phyloP scores from a whole-genome alignment of 2,329 filamentous ascomycete species.

The Didymosphaeria variabile region DNA sequence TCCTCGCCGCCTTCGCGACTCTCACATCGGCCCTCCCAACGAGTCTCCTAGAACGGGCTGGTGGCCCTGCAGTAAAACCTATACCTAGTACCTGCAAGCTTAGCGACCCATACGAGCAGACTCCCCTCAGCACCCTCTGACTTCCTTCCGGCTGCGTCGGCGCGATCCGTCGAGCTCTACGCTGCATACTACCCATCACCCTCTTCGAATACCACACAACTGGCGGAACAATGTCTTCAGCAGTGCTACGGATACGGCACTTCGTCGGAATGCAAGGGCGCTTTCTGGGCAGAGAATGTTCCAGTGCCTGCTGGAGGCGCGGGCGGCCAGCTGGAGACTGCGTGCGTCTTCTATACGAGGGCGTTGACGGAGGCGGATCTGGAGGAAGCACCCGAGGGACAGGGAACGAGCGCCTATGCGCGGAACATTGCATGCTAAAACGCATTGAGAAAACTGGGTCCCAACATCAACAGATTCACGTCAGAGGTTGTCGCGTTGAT shows the following conservation, averaged over 20 bases:
- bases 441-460: not conserved
- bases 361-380: constrained; percentile 40
- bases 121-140: constrained; percentile 25
- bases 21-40: constrained; percentile 17
- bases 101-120: constrained; percentile 35
- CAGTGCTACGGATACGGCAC: constrained; percentile 54
- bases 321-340: constrained; percentile 43
- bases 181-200: constrained; percentile 46
- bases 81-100: constrained; percentile 49
- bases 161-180: constrained; percentile 35
- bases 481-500: constrained; percentile 1
- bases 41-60: constrained; percentile 35
- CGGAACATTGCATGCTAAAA: constrained; percentile 44
- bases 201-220: constrained; percentile 34
- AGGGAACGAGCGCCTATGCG: constrained; percentile 43
- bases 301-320: constrained; percentile 40
- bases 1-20: constrained; percentile 12
- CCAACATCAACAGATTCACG: not conserved
- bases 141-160: constrained; percentile 34
- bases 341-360: constrained; percentile 48
- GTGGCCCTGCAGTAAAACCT: constrained; percentile 44
- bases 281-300: constrained; percentile 51
- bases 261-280: constrained; percentile 45
- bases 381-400: constrained; percentile 35
- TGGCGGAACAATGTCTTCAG: constrained; percentile 47